Evolutionary conservation across 208 protist genomes (phyloP), one percentile per base, ranked within the genome.

Genomic region (Trichomonas tenax): DNA sequence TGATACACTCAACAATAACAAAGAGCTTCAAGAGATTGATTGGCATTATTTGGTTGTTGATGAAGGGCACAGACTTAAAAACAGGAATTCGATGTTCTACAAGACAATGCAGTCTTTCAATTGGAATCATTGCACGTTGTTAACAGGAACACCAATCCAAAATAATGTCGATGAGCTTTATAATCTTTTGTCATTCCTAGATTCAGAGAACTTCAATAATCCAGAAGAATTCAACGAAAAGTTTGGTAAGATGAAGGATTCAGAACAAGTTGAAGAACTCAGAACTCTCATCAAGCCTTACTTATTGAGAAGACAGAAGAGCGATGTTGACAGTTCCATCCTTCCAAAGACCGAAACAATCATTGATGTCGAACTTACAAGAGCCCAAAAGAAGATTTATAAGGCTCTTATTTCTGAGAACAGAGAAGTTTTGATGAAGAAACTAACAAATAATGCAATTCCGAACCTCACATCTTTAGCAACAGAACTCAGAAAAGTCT

Each of bases 21-120:
- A 41, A 40, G 21, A 81, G 17, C 95, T 96, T 10, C 38, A n/a
- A 63, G 36, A 82, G 6, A 97, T 98, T 21, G 72, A 96, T 31
- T 98, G 97, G 96, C 72, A 90, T 0, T 97, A 96, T 89, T 96
- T 98, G 34, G 97, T 98, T 31, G 96, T 98, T 14, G 98, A 98
- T 97, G 98, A 98, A 97, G 96, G 93, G 82, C 96, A 97, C 44
- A 46, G 90, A 26, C 44, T 97, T 36, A 97, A 97, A 97, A 98
- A 38, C 98, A 41, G 34, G 44, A 82, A 96, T 63, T 48, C 96
- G 0, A 82, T 84, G 51, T 36, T 96, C 46, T 99, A 98, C 98
- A 98, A 99, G 96, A 98, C 98, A 17, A 97, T 99, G 82, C 98
- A 99, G 81, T 97, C 98, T 95, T 98, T 99, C 63, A 98, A 98